Evolutionary conservation across 192 early-diverging fungal genomes (phyloP), one percentile per base, ranked within the genome.

Genomic region (Chytriomyces sp.): DNA sequence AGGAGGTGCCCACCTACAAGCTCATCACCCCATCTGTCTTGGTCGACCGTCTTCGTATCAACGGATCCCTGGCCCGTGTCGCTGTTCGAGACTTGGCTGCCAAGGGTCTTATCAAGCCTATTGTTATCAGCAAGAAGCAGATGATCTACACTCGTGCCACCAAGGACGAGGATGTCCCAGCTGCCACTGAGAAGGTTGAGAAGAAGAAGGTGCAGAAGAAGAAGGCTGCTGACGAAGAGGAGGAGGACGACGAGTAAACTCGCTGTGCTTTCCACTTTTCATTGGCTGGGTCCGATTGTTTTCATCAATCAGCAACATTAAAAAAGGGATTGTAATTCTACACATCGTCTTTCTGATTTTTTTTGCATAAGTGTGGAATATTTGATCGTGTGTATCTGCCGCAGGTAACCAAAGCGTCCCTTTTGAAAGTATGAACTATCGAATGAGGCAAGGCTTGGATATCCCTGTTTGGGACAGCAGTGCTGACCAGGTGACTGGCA

Each of bases 1-100:
- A 99, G 95, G 98, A 99, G 88, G 97, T 96, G 16, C 98, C 96
- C 77, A 94, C 96, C 83, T 99, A 98, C 93, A 98, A 98, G 91
- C 92, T 99, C 85, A 94, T 99, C 80, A 95, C 96, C 13, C 96
- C 95, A 76, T 97, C 97, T 72, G 94, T 98, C 71, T 90, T 99
- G 71, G 96, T 98, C 72, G 98, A 99, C 90, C 95, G 98, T 85
- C 93, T 98, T 82, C 91, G 92, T 79, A 91, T 99, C 85, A 97
- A 96, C 91, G 98, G 94, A 80, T 98, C 97, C 53, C 89, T 99
- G 64, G 98, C 98, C 71, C 94, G 98, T 80, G 83, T 90, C 77
- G 96, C 96, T 81, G 92, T 99, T 88, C 89, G 91, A 74, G 96
- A 99, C 83, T 89, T 99, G 67, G 95, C 91, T 84, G 83, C 85